Conservation (phyloP, 129 eudicot species). For the Ambrosia trifida region DNA sequence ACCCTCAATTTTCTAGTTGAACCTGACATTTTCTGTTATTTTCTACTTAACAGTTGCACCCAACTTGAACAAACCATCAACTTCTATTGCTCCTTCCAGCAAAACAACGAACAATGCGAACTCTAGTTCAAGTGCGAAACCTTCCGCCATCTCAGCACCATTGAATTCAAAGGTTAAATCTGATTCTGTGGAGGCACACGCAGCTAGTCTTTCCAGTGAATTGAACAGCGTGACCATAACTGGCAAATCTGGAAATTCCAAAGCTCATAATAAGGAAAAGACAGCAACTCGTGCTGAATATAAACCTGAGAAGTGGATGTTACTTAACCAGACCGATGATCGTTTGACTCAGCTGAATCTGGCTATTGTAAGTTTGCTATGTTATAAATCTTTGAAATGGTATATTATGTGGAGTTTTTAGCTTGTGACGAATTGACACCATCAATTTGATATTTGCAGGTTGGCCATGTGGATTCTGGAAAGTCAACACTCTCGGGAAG, state of each 20-base stretch:
- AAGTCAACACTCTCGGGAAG: slow-evolving; percentile 98
- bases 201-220: slow-evolving; percentile 34
- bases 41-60: slow-evolving; percentile 26
- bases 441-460: slow-evolving; percentile 45
- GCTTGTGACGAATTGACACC: slow-evolving; percentile 1
- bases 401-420: background rate
- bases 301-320: slow-evolving; percentile 91
- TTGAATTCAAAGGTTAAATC: slow-evolving; percentile 33
- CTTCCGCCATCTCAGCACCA: slow-evolving; percentile 42
- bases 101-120: slow-evolving; percentile 31
- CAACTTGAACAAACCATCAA: slow-evolving; percentile 36
- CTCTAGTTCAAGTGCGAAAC: slow-evolving; percentile 36
- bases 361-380: slow-evolving; percentile 72
- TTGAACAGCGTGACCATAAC: slow-evolving; percentile 42
- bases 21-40: slow-evolving; percentile 17
- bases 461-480: slow-evolving; percentile 99
- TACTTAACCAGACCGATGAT: slow-evolving; percentile 44
- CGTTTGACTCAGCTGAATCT: slow-evolving; percentile 76
- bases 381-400: background rate
- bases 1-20: background rate
- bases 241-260: slow-evolving; percentile 46
- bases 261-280: slow-evolving; percentile 36
- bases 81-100: slow-evolving; percentile 38
- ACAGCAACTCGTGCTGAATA: slow-evolving; percentile 38
- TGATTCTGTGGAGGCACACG: slow-evolving; percentile 29